Conservation (phyloP, 1,284 basidiomycete genomes). For the Wallemia ichthyophaga region DNA sequence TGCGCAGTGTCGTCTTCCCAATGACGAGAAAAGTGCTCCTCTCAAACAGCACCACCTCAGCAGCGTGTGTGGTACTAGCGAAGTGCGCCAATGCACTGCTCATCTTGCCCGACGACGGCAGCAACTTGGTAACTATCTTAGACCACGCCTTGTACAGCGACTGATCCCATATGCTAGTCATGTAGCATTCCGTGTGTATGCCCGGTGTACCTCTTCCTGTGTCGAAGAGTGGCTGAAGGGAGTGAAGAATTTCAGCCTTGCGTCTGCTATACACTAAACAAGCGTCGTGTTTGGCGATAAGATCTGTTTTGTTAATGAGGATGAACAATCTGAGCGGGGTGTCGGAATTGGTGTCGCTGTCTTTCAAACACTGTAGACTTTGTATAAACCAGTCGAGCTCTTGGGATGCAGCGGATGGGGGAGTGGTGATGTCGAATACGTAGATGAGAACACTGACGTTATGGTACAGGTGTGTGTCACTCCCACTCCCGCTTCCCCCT, state of each 20-base stretch:
- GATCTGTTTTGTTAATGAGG: slow-evolving; percentile 86
- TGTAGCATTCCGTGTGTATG: slow-evolving; percentile 34
- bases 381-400: slow-evolving; percentile 67
- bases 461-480: slow-evolving; percentile 69
- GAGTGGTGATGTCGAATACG: slow-evolving; percentile 63
- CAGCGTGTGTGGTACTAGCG: slow-evolving; percentile 53
- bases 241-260: slow-evolving; percentile 9
- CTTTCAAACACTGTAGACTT: slow-evolving; percentile 44
- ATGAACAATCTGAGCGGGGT: slow-evolving; percentile 55
- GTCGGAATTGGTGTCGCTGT: slow-evolving; percentile 10
- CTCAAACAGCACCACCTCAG: slow-evolving; percentile 87
- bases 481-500: no score
- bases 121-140: slow-evolving; percentile 77
- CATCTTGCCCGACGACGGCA: slow-evolving; percentile 73
- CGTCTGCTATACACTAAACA: slow-evolving; percentile 24
- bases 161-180: slow-evolving; percentile 96
- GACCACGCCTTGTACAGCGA: slow-evolving; percentile 97
- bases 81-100: slow-evolving; percentile 59
- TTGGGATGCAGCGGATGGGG: slow-evolving; percentile 19
- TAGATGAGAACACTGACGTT: slow-evolving; percentile 92
- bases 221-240: neutral
- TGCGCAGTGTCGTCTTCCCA: slow-evolving; percentile 15
- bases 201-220: slow-evolving; percentile 15
- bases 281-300: slow-evolving; percentile 26
- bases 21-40: slow-evolving; percentile 92